Conservation (phyloP, 1,284 basidiomycete genomes). For the Tylopilus sp. region DNA sequence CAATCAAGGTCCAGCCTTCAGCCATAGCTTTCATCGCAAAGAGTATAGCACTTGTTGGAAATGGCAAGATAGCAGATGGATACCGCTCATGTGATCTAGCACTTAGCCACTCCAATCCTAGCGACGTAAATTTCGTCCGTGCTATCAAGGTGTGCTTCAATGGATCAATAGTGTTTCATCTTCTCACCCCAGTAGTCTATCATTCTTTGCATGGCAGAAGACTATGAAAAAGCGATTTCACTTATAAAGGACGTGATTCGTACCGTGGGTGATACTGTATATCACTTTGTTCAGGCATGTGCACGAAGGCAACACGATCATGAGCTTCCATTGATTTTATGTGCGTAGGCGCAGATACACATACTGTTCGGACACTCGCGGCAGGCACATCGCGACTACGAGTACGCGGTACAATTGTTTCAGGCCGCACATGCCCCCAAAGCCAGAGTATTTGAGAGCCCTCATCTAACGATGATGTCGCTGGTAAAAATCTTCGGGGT, state of each 20-base stretch:
- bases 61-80: neutral
- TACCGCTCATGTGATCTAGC: constrained; percentile 5
- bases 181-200: constrained; percentile 2
- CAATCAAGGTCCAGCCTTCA: constrained; percentile 10
- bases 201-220: constrained; percentile 10
- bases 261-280: neutral
- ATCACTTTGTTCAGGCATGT: constrained; percentile 5
- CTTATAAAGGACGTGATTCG: neutral
- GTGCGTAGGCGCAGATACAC: constrained; percentile 6
- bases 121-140: constrained; percentile 3
- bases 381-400: constrained; percentile 3
- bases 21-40: constrained; percentile 13
- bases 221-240: constrained; percentile 3
- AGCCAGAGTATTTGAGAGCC: neutral
- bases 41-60: constrained; percentile 11
- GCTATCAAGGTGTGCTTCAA: neutral
- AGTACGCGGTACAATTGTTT: constrained; percentile 9
- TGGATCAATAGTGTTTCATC: neutral
- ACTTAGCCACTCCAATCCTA: neutral
- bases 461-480: constrained; percentile 8
- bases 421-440: neutral
- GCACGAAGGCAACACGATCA: neutral
- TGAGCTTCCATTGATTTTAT: neutral
- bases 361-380: constrained; percentile 6
- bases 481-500: neutral